A percentile compares a stretch with the other conserved stretches of the same genome.
Evolutionary conservation across 148 eudicot genomes (phyloP).

Genomic region (Fagopyrum homotropicum): DNA sequence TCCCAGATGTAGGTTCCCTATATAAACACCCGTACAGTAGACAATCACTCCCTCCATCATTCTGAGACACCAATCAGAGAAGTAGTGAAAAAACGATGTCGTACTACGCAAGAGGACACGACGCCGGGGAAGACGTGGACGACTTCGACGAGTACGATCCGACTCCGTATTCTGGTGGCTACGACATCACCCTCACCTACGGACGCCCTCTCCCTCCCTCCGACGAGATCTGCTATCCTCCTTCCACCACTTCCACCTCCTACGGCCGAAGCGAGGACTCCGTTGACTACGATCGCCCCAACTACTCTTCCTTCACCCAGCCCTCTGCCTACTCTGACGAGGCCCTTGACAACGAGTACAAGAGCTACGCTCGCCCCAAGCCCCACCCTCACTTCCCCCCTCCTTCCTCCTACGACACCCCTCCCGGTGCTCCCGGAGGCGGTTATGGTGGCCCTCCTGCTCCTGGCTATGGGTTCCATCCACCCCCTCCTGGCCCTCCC

Average conservation of each 20-base stretch:
- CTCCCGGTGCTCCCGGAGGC: not conserved
- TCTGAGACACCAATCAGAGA: not conserved
- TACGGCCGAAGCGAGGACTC: constrained; percentile 10
- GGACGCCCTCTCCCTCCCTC: constrained; percentile 78
- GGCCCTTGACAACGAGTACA: constrained; percentile 70
- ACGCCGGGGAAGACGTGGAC: constrained; percentile 41
- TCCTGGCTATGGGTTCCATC: not conserved
- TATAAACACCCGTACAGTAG: not conserved
- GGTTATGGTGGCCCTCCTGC: not conserved
- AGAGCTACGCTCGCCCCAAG: constrained; percentile 58
- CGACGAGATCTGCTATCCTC: constrained; percentile 69
- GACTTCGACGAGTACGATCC: constrained; percentile 69
- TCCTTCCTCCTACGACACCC: constrained; percentile 6
- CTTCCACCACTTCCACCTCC: constrained; percentile 30
- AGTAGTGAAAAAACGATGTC: constrained; percentile 40
- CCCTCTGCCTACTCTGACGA: constrained; percentile 67
- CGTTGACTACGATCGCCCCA: constrained; percentile 62
- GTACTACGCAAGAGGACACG: constrained; percentile 61
- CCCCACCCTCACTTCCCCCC: constrained; percentile 27
- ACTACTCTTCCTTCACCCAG: constrained; percentile 54
- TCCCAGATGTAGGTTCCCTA: not conserved
- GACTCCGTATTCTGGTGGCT: constrained; percentile 87
- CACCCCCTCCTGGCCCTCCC: not conserved
- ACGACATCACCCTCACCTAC: constrained; percentile 64
- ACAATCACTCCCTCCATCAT: not conserved